A percentile compares a stretch with the other conserved stretches of the same genome.
phyloP scores from a whole-genome alignment of 1,284 basidiomycete genomes.

The Fistulinella cinereoalba region DNA sequence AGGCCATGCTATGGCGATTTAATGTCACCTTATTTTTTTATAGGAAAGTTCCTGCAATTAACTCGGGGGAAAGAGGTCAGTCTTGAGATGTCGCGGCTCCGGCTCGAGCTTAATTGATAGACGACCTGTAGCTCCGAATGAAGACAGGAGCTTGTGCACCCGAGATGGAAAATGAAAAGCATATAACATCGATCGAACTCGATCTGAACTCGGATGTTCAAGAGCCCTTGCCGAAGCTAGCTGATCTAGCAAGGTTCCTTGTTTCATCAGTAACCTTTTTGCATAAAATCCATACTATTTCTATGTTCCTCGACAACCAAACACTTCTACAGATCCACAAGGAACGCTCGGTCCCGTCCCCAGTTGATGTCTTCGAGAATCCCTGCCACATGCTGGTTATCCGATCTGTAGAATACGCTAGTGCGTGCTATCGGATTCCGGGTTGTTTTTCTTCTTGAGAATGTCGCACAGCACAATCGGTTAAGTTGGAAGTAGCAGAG shows the following conservation, averaged over 20 bases:
- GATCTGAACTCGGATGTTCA: conserved; percentile 55
- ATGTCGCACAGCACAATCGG: background rate
- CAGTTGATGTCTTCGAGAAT: background rate
- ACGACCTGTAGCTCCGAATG: background rate
- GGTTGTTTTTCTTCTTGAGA: background rate
- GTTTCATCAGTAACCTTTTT: conserved; percentile 93
- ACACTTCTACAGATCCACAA: conserved; percentile 75
- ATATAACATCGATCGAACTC: conserved; percentile 6
- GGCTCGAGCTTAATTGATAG: background rate
- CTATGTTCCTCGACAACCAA: conserved; percentile 73
- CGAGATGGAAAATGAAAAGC: background rate
- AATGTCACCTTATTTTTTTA: background rate
- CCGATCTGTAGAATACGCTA: background rate
- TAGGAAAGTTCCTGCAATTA: conserved; percentile 43
- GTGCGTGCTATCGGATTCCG: background rate
- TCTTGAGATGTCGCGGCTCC: conserved; percentile 2
- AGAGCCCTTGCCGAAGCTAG: conserved; percentile 49
- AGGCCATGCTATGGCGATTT: background rate
- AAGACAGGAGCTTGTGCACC: background rate
- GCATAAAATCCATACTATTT: conserved; percentile 70
- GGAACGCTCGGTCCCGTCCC: conserved; percentile 3
- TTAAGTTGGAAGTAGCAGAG: background rate
- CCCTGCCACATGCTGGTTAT: background rate
- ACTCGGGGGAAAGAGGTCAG: conserved; percentile 70
- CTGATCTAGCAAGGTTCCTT: conserved; percentile 83